These are phyloP conservation scores for Fusarium sp. DNA, from an alignment of 2,329 filamentous ascomycete genomes.

Conservation along the genomic window DNA sequence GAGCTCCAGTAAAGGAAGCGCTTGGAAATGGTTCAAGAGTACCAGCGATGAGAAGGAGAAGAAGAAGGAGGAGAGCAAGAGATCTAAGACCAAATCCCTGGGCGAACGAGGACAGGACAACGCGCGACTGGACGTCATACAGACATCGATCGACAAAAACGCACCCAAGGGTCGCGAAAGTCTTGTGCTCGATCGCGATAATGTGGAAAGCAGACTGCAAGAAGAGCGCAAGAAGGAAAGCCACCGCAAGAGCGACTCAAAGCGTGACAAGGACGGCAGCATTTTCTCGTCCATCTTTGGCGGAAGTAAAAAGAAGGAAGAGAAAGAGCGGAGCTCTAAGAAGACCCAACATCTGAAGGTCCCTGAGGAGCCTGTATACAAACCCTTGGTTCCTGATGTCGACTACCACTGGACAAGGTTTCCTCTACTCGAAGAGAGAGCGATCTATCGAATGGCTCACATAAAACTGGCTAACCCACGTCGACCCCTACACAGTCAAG, in stretches of 20 bases:
- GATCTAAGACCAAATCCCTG: conserved; percentile 71
- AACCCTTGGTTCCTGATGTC: conserved; percentile 83
- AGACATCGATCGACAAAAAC: conserved; percentile 83
- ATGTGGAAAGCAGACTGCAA: conserved; percentile 75
- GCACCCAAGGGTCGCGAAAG: conserved; percentile 80
- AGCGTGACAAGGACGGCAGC: conserved; percentile 93
- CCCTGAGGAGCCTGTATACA: conserved; percentile 81
- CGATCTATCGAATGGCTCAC: conserved; percentile 98
- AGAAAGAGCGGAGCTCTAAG: conserved; percentile 79
- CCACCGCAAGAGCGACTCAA: conserved; percentile 78
- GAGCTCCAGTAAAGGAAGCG: conserved; percentile 69
- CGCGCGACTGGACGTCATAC: conserved; percentile 85
- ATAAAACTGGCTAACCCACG: conserved; percentile 99
- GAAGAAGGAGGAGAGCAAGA: conserved; percentile 72
- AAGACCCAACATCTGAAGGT: conserved; percentile 79
- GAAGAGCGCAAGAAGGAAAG: conserved; percentile 87
- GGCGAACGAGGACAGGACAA: conserved; percentile 77
- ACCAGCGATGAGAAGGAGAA: conserved; percentile 78
- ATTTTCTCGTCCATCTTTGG: conserved; percentile 96
- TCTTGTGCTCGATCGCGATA: conserved; percentile 83
- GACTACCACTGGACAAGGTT: conserved; percentile 98
- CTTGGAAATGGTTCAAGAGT: conserved; percentile 81
- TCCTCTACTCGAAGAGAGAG: conserved; percentile 92
- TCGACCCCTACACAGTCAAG: conserved; percentile 90
- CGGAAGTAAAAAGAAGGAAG: conserved; percentile 86